These are phyloP conservation scores for Colletotrichum truncatum DNA, from an alignment of 2,329 filamentous ascomycete species.

Conservation along the genomic window DNA sequence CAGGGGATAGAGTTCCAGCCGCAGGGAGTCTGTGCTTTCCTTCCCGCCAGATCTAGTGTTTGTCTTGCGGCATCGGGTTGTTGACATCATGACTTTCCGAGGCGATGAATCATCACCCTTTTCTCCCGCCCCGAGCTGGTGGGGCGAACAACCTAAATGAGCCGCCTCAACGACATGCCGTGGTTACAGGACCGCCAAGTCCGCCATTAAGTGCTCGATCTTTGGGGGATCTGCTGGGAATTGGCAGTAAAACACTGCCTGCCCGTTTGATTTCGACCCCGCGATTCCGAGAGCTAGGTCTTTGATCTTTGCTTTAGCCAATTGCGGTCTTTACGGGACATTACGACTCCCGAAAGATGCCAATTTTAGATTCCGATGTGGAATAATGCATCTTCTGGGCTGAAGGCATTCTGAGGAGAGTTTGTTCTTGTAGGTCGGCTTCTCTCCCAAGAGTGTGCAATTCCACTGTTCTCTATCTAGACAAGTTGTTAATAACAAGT, in stretches of 20 bases:
- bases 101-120: slow-evolving; percentile 25
- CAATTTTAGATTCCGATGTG: too few species aligned
- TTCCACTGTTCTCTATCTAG: too few species aligned
- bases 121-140: neutral
- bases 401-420: neutral
- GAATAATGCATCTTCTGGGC: too few species aligned
- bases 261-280: neutral
- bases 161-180: slow-evolving; percentile 6
- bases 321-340: neutral
- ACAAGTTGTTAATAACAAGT: too few species aligned
- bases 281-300: neutral
- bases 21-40: slow-evolving; percentile 9
- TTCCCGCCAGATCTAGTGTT: neutral
- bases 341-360: neutral
- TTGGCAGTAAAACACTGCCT: too few species aligned
- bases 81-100: slow-evolving; percentile 23
- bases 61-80: neutral
- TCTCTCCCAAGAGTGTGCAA: neutral
- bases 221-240: too few species aligned
- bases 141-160: neutral
- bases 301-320: neutral
- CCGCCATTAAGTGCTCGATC: neutral
- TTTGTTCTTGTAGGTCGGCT: neutral
- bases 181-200: too few species aligned
- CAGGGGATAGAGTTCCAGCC: neutral